These are phyloP conservation scores for Tetrahymena elliotti DNA, from an alignment of 73 alveolate genomes.

Conservation along the genomic window DNA sequence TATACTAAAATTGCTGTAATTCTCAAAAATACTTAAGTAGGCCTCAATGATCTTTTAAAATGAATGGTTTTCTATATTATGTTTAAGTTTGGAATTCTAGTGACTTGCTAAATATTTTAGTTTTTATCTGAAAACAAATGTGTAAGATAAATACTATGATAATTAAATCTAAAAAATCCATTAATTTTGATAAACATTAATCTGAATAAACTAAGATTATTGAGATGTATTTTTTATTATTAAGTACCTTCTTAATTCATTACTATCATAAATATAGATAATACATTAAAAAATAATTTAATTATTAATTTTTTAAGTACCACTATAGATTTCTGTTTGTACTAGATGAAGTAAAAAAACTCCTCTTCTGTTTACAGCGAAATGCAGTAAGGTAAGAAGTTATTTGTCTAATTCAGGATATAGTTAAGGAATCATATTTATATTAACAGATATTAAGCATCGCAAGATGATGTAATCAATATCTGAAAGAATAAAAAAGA, in stretches of 20 bases:
- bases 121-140: too few species aligned
- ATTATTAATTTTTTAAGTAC: too few species aligned
- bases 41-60: too few species aligned
- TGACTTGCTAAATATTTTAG: too few species aligned
- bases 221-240: too few species aligned
- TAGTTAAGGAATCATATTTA: background rate
- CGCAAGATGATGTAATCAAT: background rate
- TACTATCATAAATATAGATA: background rate
- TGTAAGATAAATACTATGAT: background rate
- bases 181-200: too few species aligned
- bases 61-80: too few species aligned
- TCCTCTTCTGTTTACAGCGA: background rate
- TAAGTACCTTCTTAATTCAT: background rate
- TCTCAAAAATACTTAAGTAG: too few species aligned
- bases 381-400: background rate
- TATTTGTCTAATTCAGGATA: background rate
- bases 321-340: background rate
- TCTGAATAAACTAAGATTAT: background rate
- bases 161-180: too few species aligned
- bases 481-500: background rate
- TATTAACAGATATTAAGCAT: background rate
- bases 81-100: too few species aligned
- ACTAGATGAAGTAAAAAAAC: background rate
- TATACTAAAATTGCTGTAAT: too few species aligned
- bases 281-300: too few species aligned